Percentiles rank a stretch among this genome's conserved stretches.
Conservation (phyloP, 495 filamentous ascomycete genomes). For the Talaromyces wortmannii region DNA sequence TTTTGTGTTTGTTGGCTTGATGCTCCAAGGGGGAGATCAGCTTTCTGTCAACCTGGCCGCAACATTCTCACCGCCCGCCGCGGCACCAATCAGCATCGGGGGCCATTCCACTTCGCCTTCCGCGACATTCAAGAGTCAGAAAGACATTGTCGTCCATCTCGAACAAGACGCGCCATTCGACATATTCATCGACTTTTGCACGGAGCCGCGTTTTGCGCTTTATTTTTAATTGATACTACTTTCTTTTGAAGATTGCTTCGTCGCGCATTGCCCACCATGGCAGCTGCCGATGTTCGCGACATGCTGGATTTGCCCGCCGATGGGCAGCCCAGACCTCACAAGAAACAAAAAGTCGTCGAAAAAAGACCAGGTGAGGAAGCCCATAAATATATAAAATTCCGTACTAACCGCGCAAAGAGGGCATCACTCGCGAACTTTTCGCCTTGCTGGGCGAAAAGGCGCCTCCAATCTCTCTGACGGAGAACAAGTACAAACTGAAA, state of each 20-base stretch:
- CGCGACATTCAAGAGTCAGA: too few relatives aligned
- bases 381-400: slow-evolving; percentile 7
- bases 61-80: slow-evolving; percentile 1
- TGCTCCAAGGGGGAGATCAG: background rate
- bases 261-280: slow-evolving; percentile 42
- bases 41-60: slow-evolving; percentile 7
- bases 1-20: slow-evolving; percentile 1
- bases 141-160: slow-evolving; percentile 9
- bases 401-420: slow-evolving; percentile 47
- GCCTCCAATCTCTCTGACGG: slow-evolving; percentile 60
- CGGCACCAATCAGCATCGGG: background rate
- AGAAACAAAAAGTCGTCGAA: slow-evolving; percentile 69
- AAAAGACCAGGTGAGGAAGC: slow-evolving; percentile 60
- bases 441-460: slow-evolving; percentile 61
- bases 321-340: slow-evolving; percentile 55
- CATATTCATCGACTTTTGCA: slow-evolving; percentile 9
- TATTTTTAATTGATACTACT: background rate
- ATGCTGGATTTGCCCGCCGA: slow-evolving; percentile 75
- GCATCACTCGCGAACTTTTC: slow-evolving; percentile 62
- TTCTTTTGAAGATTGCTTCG: background rate
- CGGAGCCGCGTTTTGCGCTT: background rate
- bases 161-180: slow-evolving; percentile 10
- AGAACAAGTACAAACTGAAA: slow-evolving; percentile 53
- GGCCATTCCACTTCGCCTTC: background rate
- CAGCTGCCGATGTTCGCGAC: slow-evolving; percentile 80